Percentiles rank a stretch among this genome's conserved stretches.
Evolutionary conservation across 1,139 yeast species (phyloP).

Genomic region (Pichia sp.): DNA sequence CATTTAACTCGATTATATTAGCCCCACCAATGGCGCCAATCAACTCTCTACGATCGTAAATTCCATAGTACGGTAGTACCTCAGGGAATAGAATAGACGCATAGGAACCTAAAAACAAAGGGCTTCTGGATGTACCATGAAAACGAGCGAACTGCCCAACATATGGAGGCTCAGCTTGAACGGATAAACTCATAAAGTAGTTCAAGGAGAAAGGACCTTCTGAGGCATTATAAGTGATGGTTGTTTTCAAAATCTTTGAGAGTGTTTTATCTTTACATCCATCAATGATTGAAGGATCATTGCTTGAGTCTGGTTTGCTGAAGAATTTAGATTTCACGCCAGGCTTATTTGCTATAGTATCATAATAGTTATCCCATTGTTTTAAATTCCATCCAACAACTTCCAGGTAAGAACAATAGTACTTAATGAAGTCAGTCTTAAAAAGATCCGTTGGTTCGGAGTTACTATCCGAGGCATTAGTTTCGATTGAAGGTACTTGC

Average conservation of each 20-base stretch:
- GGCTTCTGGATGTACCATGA: slow-evolving; percentile 43
- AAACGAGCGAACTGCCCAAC: slow-evolving; percentile 40
- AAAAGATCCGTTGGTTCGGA: slow-evolving; percentile 4
- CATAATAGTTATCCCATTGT: slow-evolving; percentile 73
- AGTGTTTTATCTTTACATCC: slow-evolving; percentile 8
- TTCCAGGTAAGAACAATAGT: slow-evolving; percentile 62
- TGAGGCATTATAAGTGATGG: slow-evolving; percentile 35
- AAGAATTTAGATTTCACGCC: slow-evolving; percentile 2
- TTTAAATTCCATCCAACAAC: slow-evolving; percentile 69
- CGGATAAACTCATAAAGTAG: slow-evolving; percentile 39
- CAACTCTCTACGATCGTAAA: slow-evolving; percentile 49
- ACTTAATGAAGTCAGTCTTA: slow-evolving; percentile 42
- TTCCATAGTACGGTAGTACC: slow-evolving; percentile 46
- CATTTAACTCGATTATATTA: slow-evolving; percentile 17
- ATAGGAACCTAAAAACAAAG: slow-evolving; percentile 52
- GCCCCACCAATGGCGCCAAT: slow-evolving; percentile 45
- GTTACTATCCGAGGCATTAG: background rate
- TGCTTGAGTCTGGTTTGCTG: background rate
- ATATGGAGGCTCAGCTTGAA: slow-evolving; percentile 43
- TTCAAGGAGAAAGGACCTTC: slow-evolving; percentile 32
- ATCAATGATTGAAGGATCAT: slow-evolving; percentile 3
- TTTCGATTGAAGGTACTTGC: background rate
- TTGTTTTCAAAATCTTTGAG: slow-evolving; percentile 27
- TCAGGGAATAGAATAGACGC: slow-evolving; percentile 60
- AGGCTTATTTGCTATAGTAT: slow-evolving; percentile 21